Percentiles rank a stretch among this genome's conserved stretches.
Evolutionary conservation across 129 eudicot genomes (phyloP).

Genomic region (Flaveria ramosissima): DNA sequence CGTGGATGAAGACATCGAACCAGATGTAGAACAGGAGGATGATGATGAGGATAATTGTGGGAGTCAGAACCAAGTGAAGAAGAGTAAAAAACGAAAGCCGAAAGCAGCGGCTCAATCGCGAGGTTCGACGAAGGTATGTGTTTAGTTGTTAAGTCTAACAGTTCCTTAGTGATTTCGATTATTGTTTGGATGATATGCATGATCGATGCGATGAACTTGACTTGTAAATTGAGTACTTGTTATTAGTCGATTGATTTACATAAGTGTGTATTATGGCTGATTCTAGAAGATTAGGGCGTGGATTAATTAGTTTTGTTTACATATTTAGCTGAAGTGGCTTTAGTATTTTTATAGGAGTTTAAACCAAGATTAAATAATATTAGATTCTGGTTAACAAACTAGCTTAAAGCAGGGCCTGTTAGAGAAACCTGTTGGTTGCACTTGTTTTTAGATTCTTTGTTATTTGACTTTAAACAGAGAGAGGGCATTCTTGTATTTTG

Average conservation of each 20-base stretch:
- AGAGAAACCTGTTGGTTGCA: slow-evolving; percentile 6
- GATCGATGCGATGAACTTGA: background rate
- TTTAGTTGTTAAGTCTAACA: background rate
- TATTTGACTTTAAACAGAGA: background rate
- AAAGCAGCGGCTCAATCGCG: slow-evolving; percentile 37
- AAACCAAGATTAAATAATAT: background rate
- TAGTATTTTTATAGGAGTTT: slow-evolving; percentile 14
- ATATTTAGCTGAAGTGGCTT: background rate
- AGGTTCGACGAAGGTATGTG: slow-evolving; percentile 49
- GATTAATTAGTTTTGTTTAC: slow-evolving; percentile 3
- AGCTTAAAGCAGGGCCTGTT: background rate
- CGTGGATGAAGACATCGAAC: slow-evolving; percentile 34
- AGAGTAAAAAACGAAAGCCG: slow-evolving; percentile 44
- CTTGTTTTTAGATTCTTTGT: background rate
- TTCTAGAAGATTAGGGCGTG: slow-evolving; percentile 14
- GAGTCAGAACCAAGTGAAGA: slow-evolving; percentile 30
- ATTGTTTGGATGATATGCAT: background rate
- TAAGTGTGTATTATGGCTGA: slow-evolving; percentile 16
- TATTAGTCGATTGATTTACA: background rate
- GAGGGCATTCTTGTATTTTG: background rate
- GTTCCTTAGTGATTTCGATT: background rate
- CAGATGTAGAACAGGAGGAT: slow-evolving; percentile 41
- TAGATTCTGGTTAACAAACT: slow-evolving; percentile 1
- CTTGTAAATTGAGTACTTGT: background rate
- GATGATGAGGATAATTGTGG: slow-evolving; percentile 50